Conservation (phyloP, 495 filamentous ascomycete genomes). For the Rhypophila decipiens region DNA sequence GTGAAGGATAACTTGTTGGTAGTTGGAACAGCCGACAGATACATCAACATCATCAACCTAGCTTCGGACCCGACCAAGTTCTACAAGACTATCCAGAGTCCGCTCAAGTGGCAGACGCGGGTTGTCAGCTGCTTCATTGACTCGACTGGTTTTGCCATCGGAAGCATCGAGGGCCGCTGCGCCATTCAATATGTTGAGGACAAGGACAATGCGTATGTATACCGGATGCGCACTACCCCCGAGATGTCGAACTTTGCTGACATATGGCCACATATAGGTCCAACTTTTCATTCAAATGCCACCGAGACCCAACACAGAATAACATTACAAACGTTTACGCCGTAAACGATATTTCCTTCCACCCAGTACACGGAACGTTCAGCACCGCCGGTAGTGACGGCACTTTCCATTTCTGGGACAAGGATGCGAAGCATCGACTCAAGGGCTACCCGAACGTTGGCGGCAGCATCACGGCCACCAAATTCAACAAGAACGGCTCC, state of each 20-base stretch:
- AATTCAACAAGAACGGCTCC: constrained; percentile 72
- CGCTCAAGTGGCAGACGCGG: constrained; percentile 91
- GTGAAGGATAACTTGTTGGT: constrained; percentile 76
- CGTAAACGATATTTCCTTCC: constrained; percentile 91
- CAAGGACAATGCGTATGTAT: constrained; percentile 61
- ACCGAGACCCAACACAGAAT: constrained; percentile 62
- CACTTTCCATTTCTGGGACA: constrained; percentile 93
- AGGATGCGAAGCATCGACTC: constrained; percentile 83
- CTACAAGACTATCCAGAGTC: constrained; percentile 82
- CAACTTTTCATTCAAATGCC: constrained; percentile 96
- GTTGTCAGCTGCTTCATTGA: constrained; percentile 88
- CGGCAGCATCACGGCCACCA: constrained; percentile 73
- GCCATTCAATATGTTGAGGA: constrained; percentile 91
- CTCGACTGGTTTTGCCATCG: constrained; percentile 79
- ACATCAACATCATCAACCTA: constrained; percentile 86
- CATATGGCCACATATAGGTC: too few species aligned
- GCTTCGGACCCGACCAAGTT: constrained; percentile 72
- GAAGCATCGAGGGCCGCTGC: constrained; percentile 85
- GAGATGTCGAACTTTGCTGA: too few species aligned
- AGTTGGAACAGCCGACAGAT: constrained; percentile 83
- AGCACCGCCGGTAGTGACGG: constrained; percentile 88
- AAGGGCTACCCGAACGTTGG: constrained; percentile 88
- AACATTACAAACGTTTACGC: constrained; percentile 74
- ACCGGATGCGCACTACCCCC: not conserved
- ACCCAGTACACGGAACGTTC: constrained; percentile 82